These are phyloP conservation scores for Phycomyces nitens DNA, from an alignment of 192 early-diverging fungal species.

Conservation along the genomic window DNA sequence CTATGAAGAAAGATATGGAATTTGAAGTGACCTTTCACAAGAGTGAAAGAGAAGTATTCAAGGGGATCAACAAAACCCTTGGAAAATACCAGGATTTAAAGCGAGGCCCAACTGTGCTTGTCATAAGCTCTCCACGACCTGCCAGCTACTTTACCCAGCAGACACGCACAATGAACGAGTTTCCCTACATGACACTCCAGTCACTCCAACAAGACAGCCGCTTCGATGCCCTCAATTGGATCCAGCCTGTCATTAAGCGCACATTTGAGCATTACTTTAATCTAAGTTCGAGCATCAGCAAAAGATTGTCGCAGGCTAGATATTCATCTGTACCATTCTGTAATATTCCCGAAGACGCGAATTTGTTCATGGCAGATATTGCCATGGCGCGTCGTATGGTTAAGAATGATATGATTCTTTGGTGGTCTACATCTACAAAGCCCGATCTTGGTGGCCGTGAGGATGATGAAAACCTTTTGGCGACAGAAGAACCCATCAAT, in stretches of 20 bases:
- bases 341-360: slow-evolving; percentile 82
- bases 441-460: slow-evolving; percentile 89
- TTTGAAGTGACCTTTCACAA: slow-evolving; percentile 45
- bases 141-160: slow-evolving; percentile 35
- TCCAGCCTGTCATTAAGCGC: slow-evolving; percentile 58
- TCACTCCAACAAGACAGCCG: slow-evolving; percentile 64
- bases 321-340: slow-evolving; percentile 88
- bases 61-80: slow-evolving; percentile 58
- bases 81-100: slow-evolving; percentile 57
- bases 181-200: slow-evolving; percentile 71
- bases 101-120: slow-evolving; percentile 66
- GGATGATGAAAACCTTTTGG: slow-evolving; percentile 67
- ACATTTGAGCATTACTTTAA: slow-evolving; percentile 78
- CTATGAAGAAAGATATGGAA: slow-evolving; percentile 49
- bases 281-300: slow-evolving; percentile 69
- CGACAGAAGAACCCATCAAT: slow-evolving; percentile 49
- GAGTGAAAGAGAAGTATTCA: slow-evolving; percentile 50
- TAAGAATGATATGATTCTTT: slow-evolving; percentile 78
- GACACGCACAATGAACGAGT: slow-evolving; percentile 53
- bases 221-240: slow-evolving; percentile 87
- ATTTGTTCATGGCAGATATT: slow-evolving; percentile 80
- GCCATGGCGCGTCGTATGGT: slow-evolving; percentile 78
- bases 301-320: slow-evolving; percentile 68
- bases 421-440: slow-evolving; percentile 79
- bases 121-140: slow-evolving; percentile 61